These are phyloP conservation scores for Dipodascus albidus DNA, from an alignment of 805 yeast species.

Conservation along the genomic window DNA sequence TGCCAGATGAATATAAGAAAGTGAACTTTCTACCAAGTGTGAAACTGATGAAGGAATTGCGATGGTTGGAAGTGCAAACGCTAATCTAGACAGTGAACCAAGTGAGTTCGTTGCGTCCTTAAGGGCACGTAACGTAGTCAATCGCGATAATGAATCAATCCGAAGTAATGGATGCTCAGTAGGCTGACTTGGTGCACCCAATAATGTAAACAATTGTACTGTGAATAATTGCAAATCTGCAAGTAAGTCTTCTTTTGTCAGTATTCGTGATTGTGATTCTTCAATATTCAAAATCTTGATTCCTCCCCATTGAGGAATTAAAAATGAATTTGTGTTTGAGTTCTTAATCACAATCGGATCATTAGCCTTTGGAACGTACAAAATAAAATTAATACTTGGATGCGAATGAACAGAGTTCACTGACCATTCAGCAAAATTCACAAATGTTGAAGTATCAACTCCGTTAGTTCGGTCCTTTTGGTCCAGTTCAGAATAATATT, in stretches of 20 bases:
- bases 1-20: slow-evolving; percentile 33
- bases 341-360: slow-evolving; percentile 40
- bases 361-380: slow-evolving; percentile 46
- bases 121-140: slow-evolving; percentile 47
- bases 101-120: slow-evolving; percentile 56
- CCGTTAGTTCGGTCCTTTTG: slow-evolving; percentile 9
- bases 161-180: slow-evolving; percentile 44
- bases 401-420: slow-evolving; percentile 43
- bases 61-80: slow-evolving; percentile 60
- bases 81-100: slow-evolving; percentile 57
- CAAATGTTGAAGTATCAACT: slow-evolving; percentile 48
- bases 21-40: slow-evolving; percentile 41
- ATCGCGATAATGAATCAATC: slow-evolving; percentile 54
- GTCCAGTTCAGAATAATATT: slow-evolving; percentile 45
- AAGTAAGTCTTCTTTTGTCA: slow-evolving; percentile 32
- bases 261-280: slow-evolving; percentile 14
- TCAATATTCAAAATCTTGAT: slow-evolving; percentile 39
- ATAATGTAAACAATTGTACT: slow-evolving; percentile 57
- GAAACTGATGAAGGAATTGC: slow-evolving; percentile 71
- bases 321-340: slow-evolving; percentile 42
- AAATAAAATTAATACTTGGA: slow-evolving; percentile 61
- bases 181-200: slow-evolving; percentile 56
- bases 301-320: slow-evolving; percentile 91
- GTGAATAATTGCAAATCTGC: slow-evolving; percentile 60
- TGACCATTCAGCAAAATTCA: slow-evolving; percentile 83